Evolutionary conservation across 192 early-diverging fungal species (phyloP).

Genomic region (Gigaspora rosea): DNA sequence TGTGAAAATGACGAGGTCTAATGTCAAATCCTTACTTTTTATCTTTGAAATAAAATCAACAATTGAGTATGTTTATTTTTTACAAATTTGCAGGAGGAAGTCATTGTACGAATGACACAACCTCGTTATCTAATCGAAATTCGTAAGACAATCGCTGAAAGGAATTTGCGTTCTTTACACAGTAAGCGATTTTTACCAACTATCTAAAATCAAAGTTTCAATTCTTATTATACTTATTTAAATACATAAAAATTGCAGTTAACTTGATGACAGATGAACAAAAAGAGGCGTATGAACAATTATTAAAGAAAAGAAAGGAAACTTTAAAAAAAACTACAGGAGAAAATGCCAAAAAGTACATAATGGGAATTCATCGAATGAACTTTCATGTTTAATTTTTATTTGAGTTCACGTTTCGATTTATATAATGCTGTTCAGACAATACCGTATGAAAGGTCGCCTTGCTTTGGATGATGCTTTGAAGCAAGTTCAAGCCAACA

Average conservation of each 20-base stretch:
- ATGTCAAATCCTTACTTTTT: conserved; percentile 2
- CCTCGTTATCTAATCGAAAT: conserved; percentile 71
- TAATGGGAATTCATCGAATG: neutral
- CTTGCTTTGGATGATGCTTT: conserved; percentile 88
- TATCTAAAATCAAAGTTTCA: neutral
- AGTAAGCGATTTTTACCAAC: neutral
- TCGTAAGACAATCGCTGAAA: conserved; percentile 68
- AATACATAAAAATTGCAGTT: conserved; percentile 1
- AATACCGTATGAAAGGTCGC: conserved; percentile 75
- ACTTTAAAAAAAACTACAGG: conserved; percentile 81
- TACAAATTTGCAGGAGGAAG: conserved; percentile 63
- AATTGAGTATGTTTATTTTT: conserved; percentile 12
- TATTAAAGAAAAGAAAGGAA: conserved; percentile 79
- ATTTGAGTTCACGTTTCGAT: neutral
- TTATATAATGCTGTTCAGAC: conserved; percentile 22
- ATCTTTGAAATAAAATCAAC: neutral
- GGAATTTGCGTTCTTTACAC: conserved; percentile 22
- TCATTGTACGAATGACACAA: conserved; percentile 83
- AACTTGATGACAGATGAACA: conserved; percentile 78
- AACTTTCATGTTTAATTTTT: neutral
- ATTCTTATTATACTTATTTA: neutral
- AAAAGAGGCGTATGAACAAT: conserved; percentile 82
- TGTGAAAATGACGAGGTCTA: conserved; percentile 77
- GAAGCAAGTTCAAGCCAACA: conserved; percentile 80
- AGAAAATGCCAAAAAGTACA: conserved; percentile 71